Conservation (phyloP, 2,329 filamentous ascomycete species). For the Colletotrichum godetiae region DNA sequence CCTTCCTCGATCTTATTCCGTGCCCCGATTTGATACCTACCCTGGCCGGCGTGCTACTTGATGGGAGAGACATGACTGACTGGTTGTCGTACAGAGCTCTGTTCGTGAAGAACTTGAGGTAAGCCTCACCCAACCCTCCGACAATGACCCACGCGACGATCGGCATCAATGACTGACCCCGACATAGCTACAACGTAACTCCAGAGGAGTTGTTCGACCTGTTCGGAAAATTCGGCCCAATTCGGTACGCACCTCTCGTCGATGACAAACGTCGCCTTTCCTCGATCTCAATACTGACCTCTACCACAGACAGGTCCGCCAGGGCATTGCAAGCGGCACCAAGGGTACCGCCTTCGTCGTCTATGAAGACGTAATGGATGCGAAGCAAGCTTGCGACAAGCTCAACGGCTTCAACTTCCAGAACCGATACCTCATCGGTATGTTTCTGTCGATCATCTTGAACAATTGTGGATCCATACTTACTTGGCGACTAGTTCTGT, state of each 20-base stretch:
- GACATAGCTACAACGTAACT: conserved; percentile 92
- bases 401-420: conserved; percentile 99
- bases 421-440: conserved; percentile 98
- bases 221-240: conserved; percentile 96
- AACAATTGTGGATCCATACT: conserved; percentile 10
- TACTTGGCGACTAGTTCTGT: conserved; percentile 59
- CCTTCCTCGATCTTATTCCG: background rate
- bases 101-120: conserved; percentile 99
- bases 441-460: conserved; percentile 50
- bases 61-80: conserved; percentile 45
- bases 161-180: conserved; percentile 13
- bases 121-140: conserved; percentile 66
- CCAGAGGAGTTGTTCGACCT: conserved; percentile 98
- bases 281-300: conserved; percentile 26
- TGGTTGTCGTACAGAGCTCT: conserved; percentile 77
- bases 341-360: conserved; percentile 99
- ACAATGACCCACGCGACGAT: conserved; percentile 45
- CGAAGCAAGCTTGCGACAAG: conserved; percentile 99
- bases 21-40: conserved; percentile 6
- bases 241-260: conserved; percentile 73
- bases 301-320: conserved; percentile 86
- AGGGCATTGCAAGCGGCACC: conserved; percentile 96
- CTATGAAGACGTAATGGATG: conserved; percentile 99
- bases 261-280: conserved; percentile 3
- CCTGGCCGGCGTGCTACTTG: background rate